Percentiles rank a stretch among this genome's conserved stretches.
phyloP scores from a whole-genome alignment of 352 stramenopile species.

The Phytophthora idaei region DNA sequence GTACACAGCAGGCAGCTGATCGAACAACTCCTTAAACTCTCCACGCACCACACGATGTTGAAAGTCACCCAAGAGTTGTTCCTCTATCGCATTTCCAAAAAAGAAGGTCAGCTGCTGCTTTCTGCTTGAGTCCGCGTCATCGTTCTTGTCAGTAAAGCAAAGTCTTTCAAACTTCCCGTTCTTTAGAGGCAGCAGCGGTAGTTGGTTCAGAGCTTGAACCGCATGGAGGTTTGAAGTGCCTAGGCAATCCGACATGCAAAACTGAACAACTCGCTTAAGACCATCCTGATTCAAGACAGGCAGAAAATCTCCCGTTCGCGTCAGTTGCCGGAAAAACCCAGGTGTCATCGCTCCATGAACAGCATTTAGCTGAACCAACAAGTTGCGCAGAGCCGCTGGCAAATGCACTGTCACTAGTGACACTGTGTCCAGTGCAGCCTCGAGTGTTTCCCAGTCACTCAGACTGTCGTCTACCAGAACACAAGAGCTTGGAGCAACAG shows the following conservation, averaged over 20 bases:
- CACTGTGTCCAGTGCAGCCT: constrained; percentile 35
- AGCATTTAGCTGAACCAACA: constrained; percentile 56
- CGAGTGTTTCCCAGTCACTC: constrained; percentile 47
- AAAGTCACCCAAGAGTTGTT: constrained; percentile 54
- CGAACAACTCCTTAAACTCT: constrained; percentile 53
- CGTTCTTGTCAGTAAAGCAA: constrained; percentile 21
- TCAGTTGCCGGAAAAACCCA: constrained; percentile 54
- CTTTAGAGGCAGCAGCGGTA: constrained; percentile 54
- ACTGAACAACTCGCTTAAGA: constrained; percentile 48
- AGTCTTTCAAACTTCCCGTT: constrained; percentile 51
- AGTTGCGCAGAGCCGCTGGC: constrained; percentile 37
- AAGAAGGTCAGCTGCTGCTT: constrained; percentile 35
- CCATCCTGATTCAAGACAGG: constrained; percentile 30
- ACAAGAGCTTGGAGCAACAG: constrained; percentile 40
- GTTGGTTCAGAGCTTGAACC: constrained; percentile 36
- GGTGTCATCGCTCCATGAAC: constrained; percentile 65
- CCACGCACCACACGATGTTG: constrained; percentile 43
- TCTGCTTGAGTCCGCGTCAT: constrained; percentile 5
- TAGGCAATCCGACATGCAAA: constrained; percentile 51
- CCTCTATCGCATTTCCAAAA: constrained; percentile 53
- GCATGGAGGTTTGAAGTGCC: constrained; percentile 1
- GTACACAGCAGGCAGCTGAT: constrained; percentile 47
- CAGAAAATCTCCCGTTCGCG: constrained; percentile 43
- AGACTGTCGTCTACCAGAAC: constrained; percentile 58
- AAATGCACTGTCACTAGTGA: constrained; percentile 44